Base-by-base conservation (phyloP, 1,284 basidiomycete genomes). In the Trichosporon sp. region DNA sequence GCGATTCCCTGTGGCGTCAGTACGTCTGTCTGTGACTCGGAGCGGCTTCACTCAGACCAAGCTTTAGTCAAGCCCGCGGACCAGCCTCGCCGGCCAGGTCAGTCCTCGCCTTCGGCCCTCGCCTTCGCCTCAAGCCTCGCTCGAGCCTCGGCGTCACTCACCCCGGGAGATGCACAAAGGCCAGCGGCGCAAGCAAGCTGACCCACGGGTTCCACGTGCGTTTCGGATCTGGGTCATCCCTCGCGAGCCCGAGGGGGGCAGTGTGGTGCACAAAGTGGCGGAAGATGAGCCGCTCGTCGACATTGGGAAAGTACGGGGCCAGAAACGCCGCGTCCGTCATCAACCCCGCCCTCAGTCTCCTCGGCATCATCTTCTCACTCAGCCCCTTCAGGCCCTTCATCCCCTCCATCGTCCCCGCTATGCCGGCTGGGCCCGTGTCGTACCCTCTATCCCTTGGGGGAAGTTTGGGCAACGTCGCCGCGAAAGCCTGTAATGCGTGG, bases 131-230 rank as follows among this genome's bases (percentile, higher is more conserved):
- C 19, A 10, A 26, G 26, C 26, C 26, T 2, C 38, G 38, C 4
- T 11, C 35, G 8, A 26, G 26, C 26, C 26, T 26, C 26, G 26
- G 26, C 26, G 26, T 26, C 26, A 73, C 78, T 61, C 54, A 79
- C 77, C 77, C 78, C 10, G 79, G 80, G 0, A 76, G 71, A 68
- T 77, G 75, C 11, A 71, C 74, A 67, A 82, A 82, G 0, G 79
- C 79, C 14, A 80, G 71, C 10, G 79, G 76, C 2, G 79, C 79
- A 61, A 80, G 77, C 0, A 80, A 67, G 3, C 66, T 70, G 31
- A 82, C 67, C 79, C 79, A 82, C 2, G 80, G 80, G 70, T 82
- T 82, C 77, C 78, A 80, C 0, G 78, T 76, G 46, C 70, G 71
- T 21, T 69, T 67, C 2, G 70, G 67, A 8, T n/a, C 59, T 16